Evolutionary conservation across 2,329 filamentous ascomycete genomes (phyloP).

Genomic region (Hymenoscyphus occultus): DNA sequence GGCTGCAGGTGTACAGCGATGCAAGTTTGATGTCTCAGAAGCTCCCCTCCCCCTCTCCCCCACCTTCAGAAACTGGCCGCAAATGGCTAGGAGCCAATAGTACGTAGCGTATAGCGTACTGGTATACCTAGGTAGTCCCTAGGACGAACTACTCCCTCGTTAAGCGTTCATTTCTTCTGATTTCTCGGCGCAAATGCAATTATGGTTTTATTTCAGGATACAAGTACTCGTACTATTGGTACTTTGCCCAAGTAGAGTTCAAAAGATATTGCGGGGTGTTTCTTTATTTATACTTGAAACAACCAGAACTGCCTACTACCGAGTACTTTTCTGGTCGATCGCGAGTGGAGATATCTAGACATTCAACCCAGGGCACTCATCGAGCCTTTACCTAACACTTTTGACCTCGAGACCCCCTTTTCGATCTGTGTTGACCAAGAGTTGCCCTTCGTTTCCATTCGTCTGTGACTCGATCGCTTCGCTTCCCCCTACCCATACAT

Average conservation of each 20-base stretch:
- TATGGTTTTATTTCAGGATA: no score
- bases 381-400: constrained; percentile 5
- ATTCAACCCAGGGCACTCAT: constrained; percentile 1
- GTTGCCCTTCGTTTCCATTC: constrained; percentile 8
- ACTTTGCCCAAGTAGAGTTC: no score
- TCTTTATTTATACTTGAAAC: no score
- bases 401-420: constrained; percentile 8
- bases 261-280: no score
- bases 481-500: constrained; percentile 4
- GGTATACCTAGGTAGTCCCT: neutral
- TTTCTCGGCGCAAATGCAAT: neutral
- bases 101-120: neutral
- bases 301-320: no score
- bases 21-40: constrained; percentile 1
- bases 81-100: neutral
- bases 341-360: neutral
- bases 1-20: neutral
- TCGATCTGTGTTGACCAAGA: constrained; percentile 1
- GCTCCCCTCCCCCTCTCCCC: neutral
- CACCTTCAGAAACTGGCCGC: neutral
- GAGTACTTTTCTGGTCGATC: neutral
- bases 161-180: neutral
- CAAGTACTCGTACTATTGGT: no score
- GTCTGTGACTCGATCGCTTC: constrained; percentile 16
- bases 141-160: neutral